Evolutionary conservation across 495 filamentous ascomycete species (phyloP), one percentile per base, ranked within the genome.

Genomic region (Monascus purpureus): DNA sequence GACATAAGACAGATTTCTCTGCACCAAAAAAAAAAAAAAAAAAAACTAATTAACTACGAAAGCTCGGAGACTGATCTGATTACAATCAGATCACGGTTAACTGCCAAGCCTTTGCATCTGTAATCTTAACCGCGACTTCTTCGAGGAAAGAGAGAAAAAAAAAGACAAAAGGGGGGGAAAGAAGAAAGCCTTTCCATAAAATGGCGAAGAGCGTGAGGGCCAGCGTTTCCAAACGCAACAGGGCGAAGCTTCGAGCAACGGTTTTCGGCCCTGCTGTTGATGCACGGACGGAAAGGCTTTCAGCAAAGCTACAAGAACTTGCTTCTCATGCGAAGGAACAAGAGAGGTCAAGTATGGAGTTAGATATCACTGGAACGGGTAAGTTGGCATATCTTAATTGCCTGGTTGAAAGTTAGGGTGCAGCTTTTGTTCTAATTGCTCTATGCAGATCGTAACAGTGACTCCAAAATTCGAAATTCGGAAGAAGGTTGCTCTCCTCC

Each of bases 161-260:
- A n/a, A n/a, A n/a, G n/a, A n/a, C n/a, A n/a, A n/a, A n/a, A n/a
- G n/a, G n/a, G n/a, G n/a, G n/a, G n/a, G n/a, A n/a, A n/a, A n/a
- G n/a, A n/a, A n/a, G n/a, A n/a, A n/a, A n/a, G n/a, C n/a, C n/a
- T n/a, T 25, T 13, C 17, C 6, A 19, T 25, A 68, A 38, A 37
- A 94, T 94, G 86, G 86, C 85, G 2, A 93, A 90, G 45, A 77
- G 80, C 47, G 57, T 77, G 28, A 67, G 86, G 43, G 65, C 85
- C 25, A 84, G 77, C 42, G 59, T 65, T 30, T 70, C 67, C 41
- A 93, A 94, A 65, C 61, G 69, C 41, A 88, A 94, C 59, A 77
- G 79, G 47, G 65, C 70, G 35, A 73, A 65, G 33, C 65, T 93
- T 28, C 83, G 85, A 53, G 61, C 68, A 33, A 75, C 66, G 32